These are phyloP conservation scores for Botrytis aclada DNA, from an alignment of 2,329 filamentous ascomycete species.

Conservation along the genomic window DNA sequence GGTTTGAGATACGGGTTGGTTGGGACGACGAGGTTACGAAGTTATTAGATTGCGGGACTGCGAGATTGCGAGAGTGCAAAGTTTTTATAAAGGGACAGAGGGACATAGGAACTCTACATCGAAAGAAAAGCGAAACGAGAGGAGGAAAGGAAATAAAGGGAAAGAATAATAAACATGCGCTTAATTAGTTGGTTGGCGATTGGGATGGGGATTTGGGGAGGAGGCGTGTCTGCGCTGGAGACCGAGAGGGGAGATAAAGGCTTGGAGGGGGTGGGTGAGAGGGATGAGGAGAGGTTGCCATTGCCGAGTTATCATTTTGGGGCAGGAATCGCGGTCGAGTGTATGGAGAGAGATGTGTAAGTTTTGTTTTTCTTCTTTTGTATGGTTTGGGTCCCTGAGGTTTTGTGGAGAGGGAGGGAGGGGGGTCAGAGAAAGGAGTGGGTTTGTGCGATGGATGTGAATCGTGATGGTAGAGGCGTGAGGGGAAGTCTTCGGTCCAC, in stretches of 20 bases:
- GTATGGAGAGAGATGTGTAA: slow-evolving; percentile 71
- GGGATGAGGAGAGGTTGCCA: slow-evolving; percentile 29
- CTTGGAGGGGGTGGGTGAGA: slow-evolving; percentile 6
- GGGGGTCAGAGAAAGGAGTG: neutral
- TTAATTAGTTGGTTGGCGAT: neutral
- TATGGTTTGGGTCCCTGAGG: neutral
- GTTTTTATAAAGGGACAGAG: neutral
- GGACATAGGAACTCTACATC: neutral
- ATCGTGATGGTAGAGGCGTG: no score
- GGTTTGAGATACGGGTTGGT: no score
- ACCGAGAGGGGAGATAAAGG: neutral
- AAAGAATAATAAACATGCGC: neutral
- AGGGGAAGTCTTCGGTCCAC: slow-evolving; percentile 44
- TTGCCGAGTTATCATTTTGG: slow-evolving; percentile 64
- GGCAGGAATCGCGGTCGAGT: slow-evolving; percentile 66
- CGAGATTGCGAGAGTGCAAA: no score
- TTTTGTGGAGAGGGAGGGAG: neutral
- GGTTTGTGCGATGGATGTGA: neutral
- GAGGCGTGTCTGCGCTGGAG: neutral
- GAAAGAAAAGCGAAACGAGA: neutral
- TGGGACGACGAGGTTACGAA: neutral
- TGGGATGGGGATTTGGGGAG: neutral
- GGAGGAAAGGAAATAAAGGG: neutral
- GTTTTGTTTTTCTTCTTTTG: slow-evolving; percentile 37
- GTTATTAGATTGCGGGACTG: neutral